These are phyloP conservation scores for Leptographium flavum DNA, from an alignment of 2,329 filamentous ascomycete species.

Conservation along the genomic window DNA sequence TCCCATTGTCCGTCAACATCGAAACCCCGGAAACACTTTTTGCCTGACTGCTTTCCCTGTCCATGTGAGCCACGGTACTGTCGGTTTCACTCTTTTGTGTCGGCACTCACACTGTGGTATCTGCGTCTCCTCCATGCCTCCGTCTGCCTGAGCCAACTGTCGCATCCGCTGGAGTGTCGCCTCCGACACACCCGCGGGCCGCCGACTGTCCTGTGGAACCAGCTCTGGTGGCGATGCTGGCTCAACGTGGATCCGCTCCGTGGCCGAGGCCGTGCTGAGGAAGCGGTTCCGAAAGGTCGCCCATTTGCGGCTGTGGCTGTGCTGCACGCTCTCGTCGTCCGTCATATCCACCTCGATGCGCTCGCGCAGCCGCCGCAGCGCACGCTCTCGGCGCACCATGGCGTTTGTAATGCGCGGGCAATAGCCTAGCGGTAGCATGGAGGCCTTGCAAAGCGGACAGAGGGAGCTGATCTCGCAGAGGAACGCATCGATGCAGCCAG, in stretches of 20 bases:
- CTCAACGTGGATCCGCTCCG: no score
- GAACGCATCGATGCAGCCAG: slow-evolving; percentile 80
- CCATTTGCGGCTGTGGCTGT: slow-evolving; percentile 11
- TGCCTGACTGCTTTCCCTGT: slow-evolving; percentile 11
- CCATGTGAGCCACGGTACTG: no score
- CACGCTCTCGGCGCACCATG: slow-evolving; percentile 72
- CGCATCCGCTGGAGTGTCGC: slow-evolving; percentile 16
- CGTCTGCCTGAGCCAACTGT: slow-evolving; percentile 14
- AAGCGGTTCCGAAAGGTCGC: slow-evolving; percentile 11
- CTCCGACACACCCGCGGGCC: background rate
- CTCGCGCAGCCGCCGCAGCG: slow-evolving; percentile 46
- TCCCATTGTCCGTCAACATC: background rate
- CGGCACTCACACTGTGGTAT: slow-evolving; percentile 10
- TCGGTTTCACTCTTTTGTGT: no score
- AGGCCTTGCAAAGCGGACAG: slow-evolving; percentile 82
- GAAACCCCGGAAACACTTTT: slow-evolving; percentile 7
- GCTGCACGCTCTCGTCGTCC: slow-evolving; percentile 13
- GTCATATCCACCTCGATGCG: slow-evolving; percentile 30
- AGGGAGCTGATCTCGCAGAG: slow-evolving; percentile 65
- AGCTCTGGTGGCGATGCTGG: no score
- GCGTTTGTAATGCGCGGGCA: slow-evolving; percentile 63
- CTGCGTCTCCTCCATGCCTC: slow-evolving; percentile 8
- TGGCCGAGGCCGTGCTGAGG: no score
- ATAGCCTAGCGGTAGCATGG: slow-evolving; percentile 55
- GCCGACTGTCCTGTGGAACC: background rate